Percentiles rank a stretch among this genome's conserved stretches.
Evolutionary conservation across 2,329 filamentous ascomycete species (phyloP).

Genomic region (Fusarium luffae): DNA sequence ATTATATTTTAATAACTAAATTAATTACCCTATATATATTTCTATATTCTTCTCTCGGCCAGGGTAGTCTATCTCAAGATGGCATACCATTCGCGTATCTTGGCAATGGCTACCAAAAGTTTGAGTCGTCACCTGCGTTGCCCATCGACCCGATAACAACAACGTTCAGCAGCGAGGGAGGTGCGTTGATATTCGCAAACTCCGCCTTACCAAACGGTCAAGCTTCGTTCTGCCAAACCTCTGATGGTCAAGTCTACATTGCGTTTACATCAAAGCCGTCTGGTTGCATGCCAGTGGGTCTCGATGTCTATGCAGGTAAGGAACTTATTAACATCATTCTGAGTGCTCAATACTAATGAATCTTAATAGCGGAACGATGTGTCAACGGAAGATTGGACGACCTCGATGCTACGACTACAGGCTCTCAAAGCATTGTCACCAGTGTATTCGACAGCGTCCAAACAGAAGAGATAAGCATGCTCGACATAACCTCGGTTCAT

Average conservation of each 20-base stretch:
- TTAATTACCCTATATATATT: no score
- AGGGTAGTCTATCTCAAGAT: neutral
- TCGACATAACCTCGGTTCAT: no score
- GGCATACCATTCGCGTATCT: neutral
- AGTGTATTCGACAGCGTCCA: neutral
- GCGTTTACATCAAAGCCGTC: neutral
- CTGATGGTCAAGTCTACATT: neutral
- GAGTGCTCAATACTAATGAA: neutral
- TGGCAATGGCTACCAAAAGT: neutral
- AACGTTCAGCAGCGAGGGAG: neutral
- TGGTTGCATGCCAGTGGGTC: neutral
- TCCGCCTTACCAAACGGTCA: neutral
- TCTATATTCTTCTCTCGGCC: no score
- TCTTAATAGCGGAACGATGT: neutral
- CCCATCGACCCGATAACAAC: neutral
- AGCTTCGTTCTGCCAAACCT: neutral
- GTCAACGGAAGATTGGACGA: neutral
- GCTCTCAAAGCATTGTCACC: accelerated
- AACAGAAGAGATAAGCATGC: no score
- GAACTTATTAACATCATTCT: neutral
- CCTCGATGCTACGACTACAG: neutral
- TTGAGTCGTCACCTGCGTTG: neutral
- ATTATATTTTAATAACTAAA: no score
- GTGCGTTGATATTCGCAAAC: neutral
- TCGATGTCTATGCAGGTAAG: neutral